These are phyloP conservation scores for Neospermospora avenae DNA, from an alignment of 2,329 filamentous ascomycete genomes.

Conservation along the genomic window DNA sequence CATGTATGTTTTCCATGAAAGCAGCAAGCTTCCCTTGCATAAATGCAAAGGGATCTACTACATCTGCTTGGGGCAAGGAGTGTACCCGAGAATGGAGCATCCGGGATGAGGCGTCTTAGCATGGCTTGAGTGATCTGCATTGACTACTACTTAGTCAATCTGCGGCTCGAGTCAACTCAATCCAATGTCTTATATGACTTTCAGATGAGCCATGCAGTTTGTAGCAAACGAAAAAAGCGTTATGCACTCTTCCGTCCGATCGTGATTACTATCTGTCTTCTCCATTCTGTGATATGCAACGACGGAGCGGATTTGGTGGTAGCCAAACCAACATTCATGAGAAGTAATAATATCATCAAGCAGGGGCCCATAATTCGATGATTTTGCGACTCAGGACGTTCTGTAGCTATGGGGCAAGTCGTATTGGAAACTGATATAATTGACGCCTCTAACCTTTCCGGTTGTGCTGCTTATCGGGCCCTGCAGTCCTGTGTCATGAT, in stretches of 20 bases:
- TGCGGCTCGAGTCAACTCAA: neutral
- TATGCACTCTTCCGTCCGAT: neutral
- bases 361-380: too few relatives aligned
- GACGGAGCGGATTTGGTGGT: too few relatives aligned
- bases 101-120: neutral
- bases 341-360: too few relatives aligned
- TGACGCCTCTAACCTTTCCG: too few relatives aligned
- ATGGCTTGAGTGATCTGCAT: neutral
- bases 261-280: too few relatives aligned
- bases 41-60: neutral
- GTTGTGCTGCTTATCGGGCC: too few relatives aligned
- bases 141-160: neutral
- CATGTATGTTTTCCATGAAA: neutral
- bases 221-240: neutral
- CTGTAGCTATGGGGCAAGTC: too few relatives aligned
- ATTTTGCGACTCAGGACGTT: too few relatives aligned
- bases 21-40: conserved; percentile 2
- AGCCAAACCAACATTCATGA: too few relatives aligned
- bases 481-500: too few relatives aligned
- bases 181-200: neutral
- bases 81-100: neutral
- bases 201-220: neutral
- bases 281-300: too few relatives aligned
- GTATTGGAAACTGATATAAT: too few relatives aligned
- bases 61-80: neutral